phyloP scores from a whole-genome alignment of 2,329 filamentous ascomycete genomes.

The Trichoderma cornu-damae region DNA sequence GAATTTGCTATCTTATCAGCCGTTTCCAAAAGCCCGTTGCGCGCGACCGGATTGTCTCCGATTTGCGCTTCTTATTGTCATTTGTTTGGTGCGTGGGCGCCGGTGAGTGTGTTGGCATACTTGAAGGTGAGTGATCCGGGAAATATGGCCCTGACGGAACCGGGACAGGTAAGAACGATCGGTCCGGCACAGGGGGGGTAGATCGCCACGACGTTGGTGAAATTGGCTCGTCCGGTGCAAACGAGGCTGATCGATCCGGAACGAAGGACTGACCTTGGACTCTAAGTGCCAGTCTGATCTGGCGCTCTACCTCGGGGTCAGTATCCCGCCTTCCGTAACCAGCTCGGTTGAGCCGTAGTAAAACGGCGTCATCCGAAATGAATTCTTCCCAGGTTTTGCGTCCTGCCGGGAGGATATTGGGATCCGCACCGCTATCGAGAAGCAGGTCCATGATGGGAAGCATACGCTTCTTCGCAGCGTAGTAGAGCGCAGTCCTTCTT shows the following conservation, averaged over 20 bases:
- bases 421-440: not conserved
- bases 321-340: not conserved
- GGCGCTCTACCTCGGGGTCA: not conserved
- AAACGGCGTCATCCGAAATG: not conserved
- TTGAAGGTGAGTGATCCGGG: not conserved
- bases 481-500: conserved; percentile 2
- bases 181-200: not conserved
- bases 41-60: not conserved
- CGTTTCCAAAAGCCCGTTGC: conserved; percentile 2
- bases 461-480: conserved; percentile 2
- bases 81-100: not conserved
- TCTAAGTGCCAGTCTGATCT: not conserved
- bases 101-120: not conserved
- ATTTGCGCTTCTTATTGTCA: not conserved
- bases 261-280: not conserved
- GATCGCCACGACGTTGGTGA: not conserved
- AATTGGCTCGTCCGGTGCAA: not conserved
- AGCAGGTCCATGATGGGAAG: conserved; percentile 4
- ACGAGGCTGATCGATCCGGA: not conserved
- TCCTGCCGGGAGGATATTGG: not conserved
- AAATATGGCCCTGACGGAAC: not conserved
- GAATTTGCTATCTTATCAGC: not conserved
- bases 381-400: conserved; percentile 4
- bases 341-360: not conserved
- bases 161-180: not conserved